phyloP scores from a whole-genome alignment of 805 yeast genomes.

The Jamesozyma rosinii region DNA sequence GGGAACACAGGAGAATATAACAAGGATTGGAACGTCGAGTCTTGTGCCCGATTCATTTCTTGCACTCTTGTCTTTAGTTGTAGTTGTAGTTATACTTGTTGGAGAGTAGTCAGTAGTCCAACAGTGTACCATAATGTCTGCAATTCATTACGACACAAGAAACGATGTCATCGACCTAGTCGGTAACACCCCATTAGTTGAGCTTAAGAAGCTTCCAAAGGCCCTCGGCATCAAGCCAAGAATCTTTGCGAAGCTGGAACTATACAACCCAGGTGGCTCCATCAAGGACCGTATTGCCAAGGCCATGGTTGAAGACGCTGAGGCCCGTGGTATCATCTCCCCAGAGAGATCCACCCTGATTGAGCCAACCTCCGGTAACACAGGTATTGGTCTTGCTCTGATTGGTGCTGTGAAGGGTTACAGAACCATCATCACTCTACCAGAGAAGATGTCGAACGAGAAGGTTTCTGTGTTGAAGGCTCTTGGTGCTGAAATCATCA shows the following conservation, averaged over 20 bases:
- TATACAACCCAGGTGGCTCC: slow-evolving; percentile 84
- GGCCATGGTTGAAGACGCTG: slow-evolving; percentile 81
- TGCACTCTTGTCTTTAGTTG: no score
- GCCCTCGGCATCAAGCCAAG: slow-evolving; percentile 64
- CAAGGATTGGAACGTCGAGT: no score
- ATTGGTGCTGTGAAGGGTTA: slow-evolving; percentile 83
- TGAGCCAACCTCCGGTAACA: slow-evolving; percentile 87
- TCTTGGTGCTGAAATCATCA: slow-evolving; percentile 79
- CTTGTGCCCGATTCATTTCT: no score
- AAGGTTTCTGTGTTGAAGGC: slow-evolving; percentile 83
- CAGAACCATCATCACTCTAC: slow-evolving; percentile 77
- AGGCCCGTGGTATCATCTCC: slow-evolving; percentile 61
- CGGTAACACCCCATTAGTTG: slow-evolving; percentile 78
- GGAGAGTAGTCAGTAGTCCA: no score
- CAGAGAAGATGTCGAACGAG: slow-evolving; percentile 88
- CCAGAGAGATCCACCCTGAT: slow-evolving; percentile 74
- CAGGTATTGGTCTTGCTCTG: slow-evolving; percentile 83
- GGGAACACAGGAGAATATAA: no score
- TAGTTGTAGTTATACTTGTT: no score
- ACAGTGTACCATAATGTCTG: no score
- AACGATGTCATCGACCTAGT: slow-evolving; percentile 58
- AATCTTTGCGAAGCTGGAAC: slow-evolving; percentile 65
- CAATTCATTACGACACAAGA: slow-evolving; percentile 18
- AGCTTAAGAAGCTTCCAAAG: slow-evolving; percentile 67
- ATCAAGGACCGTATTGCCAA: slow-evolving; percentile 84